Evolutionary conservation across 768 basidiomycete species (phyloP), one percentile per base, ranked within the genome.

Genomic region (Polyporus arcularius): DNA sequence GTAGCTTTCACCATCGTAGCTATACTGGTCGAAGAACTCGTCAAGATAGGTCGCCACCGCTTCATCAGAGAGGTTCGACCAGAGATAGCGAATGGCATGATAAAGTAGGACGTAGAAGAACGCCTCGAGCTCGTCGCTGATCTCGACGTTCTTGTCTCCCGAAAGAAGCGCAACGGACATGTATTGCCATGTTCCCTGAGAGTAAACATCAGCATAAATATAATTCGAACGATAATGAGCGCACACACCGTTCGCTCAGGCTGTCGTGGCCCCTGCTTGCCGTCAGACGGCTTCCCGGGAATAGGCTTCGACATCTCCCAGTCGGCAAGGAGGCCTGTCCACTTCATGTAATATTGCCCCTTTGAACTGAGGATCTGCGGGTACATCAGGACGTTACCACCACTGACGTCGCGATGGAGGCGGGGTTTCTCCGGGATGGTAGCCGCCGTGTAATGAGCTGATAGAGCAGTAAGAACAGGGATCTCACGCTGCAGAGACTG

Each of bases 121-220:
- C 4, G 65, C 61, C 40, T 66, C 65, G 2, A 67, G 51, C n/a
- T 67, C 65, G 21, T 67, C 65, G 5, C 57, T 32, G 8, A 59
- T 55, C 21, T 54, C 48, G 35, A 61, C 53, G 8, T 10, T 31
- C 26, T 47, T 47, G 46, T 11, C 26, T 11, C 46, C n/a, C 10
- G 10, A 11, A 6, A 47, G 46, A 18, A 47, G n/a, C 10, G 46
- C 16, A 18, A 47, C 46, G n/a, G 46, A 18, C 46, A 47, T 47
- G 9, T 9, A 35, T 16, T 14, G 35, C 30, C 62, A 64, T 15
- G 65, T 66, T 1, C 65, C 62, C 65, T 67, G 28, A 6, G 5
- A 35, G 18, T 9, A 43, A 11, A 35, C 35, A 35, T 35, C 11
- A 3, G 16, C 2, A 15, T 41, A 16, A 35, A 18, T 12, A 40